Evolutionary conservation across 2,329 filamentous ascomycete genomes (phyloP), one percentile per base, ranked within the genome.

Genomic region (Aspergillus flavus): DNA sequence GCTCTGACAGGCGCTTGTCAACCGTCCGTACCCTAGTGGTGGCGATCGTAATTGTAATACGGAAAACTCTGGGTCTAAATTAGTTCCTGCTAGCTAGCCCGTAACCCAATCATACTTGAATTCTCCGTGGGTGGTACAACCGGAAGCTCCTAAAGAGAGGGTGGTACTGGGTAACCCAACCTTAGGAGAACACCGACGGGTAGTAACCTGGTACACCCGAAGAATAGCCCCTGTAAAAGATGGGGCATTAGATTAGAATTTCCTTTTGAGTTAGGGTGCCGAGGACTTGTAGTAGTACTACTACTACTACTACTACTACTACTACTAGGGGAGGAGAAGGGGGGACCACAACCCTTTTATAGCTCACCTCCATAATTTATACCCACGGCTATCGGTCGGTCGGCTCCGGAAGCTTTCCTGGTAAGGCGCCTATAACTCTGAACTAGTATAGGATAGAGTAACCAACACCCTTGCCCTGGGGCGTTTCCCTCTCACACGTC

Each of bases 201-300:
- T 55, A 55, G 32, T 55, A 55, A 55, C 34, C 52, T 55, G 52
- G 52, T 55, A 55, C 52, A 55, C 28, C 52, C 52, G 52, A 55
- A 55, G 21, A 55, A 39, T 39, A 55, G 34, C 52, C 52, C 52
- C 52, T 55, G 52, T 55, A 26, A 39, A 52, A 39, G 52, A 55
- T 55, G 52, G 52, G 52, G 52, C 52, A 39, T 55, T 39, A 39
- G 10, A 55, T 55, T 55, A 55, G 30, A 39, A 36, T 55, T 55
- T 55, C 32, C 34, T 26, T 55, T 55, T 55, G 52, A 55, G 52
- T 55, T 55, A 39, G 52, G 34, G 52, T 55, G 30, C 52, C 34
- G 30, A 55, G 36, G n/a, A 16, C 11, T 26, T 16, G 6, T 26
- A 41, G 16, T 41, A 7, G n/a, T n/a, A n/a, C n/a, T n/a, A n/a